phyloP scores from a whole-genome alignment of 2,329 filamentous ascomycete species.

The Periglandula ipomoeae region DNA sequence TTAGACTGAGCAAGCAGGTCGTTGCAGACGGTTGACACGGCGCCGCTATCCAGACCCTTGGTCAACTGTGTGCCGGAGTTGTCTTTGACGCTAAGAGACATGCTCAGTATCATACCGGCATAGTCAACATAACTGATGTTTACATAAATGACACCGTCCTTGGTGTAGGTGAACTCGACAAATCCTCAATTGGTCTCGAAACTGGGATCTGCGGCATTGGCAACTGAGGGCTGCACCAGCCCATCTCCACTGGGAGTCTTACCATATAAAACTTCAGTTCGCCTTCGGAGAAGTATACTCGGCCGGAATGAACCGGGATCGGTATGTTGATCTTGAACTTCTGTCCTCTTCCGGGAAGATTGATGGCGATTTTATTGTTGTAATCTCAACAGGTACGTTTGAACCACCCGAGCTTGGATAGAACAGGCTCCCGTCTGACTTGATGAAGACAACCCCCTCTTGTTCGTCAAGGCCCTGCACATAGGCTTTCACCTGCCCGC shows the following conservation, averaged over 20 bases:
- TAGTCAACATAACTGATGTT: conserved; percentile 45
- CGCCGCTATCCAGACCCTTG: conserved; percentile 27
- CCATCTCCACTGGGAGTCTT: conserved; percentile 20
- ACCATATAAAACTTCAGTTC: conserved; percentile 34
- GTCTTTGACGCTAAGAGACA: conserved; percentile 29
- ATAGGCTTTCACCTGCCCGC: conserved; percentile 32
- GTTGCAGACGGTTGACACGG: conserved; percentile 31
- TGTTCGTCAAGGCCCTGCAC: conserved; percentile 33
- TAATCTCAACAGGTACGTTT: conserved; percentile 25
- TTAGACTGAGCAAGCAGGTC: conserved; percentile 27
- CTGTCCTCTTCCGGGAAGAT: conserved; percentile 27
- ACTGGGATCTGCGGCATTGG: conserved; percentile 33
- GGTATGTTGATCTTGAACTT: conserved; percentile 30
- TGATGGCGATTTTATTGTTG: conserved; percentile 31
- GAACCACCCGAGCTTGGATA: conserved; percentile 32
- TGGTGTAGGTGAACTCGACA: conserved; percentile 37
- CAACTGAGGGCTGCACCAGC: conserved; percentile 40
- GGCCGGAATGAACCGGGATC: conserved; percentile 29
- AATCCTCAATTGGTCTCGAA: conserved; percentile 39
- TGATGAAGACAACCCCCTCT: conserved; percentile 32
- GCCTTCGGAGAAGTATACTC: conserved; percentile 37
- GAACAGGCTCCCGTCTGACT: conserved; percentile 28
- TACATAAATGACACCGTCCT: conserved; percentile 29
- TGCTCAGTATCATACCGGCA: conserved; percentile 40
- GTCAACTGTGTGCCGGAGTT: conserved; percentile 28